Base-by-base conservation (phyloP, 2,329 filamentous ascomycete genomes). In the Emmonsiellopsis sp. region DNA sequence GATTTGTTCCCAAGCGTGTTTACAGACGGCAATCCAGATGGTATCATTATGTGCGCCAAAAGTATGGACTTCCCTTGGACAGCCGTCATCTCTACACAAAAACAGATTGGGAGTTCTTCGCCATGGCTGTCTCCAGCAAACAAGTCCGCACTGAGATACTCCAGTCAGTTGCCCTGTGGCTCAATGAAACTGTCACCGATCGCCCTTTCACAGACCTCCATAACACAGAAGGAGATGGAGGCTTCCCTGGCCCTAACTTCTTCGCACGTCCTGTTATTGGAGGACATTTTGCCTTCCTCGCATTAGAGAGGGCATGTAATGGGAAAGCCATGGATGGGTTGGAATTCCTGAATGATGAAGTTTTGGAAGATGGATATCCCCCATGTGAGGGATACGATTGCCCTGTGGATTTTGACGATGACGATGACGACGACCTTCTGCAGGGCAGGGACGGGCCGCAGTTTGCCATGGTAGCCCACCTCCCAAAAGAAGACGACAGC, bases 91-190 rank as follows among this genome's bases (percentile, higher is more conserved):
- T 92, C 2, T 93, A 93, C 68, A 86, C 88, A 36, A 95, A 95
- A 71, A 89, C 85, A 33, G 89, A 95, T 70, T 95, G 89, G 89
- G 85, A 93, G 62, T 90, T 94, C 67, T 91, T 93, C 68, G 87
- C 88, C 0, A 88, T 89, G 46, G 87, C 88, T 1, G 85, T 94
- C 5, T 81, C 87, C 3, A 83, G 82, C 60, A 79, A 80, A 65
- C 71, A 77, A 54, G 86, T 86, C 1, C 79, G 88, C 52, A 76
- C 78, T 2, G 81, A 86, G 65, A 89, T 94, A 49, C 72, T 93
- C 37, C 78, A 88, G 55, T 80, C 82, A 14, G 85, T 93, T 42
- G 87, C 87, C 1, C 74, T 73, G 53, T 95, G 89, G 89, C 76
- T 95, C 55, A 94, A 93, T 63, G 87, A 94, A 70, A 94, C 88